Percentiles rank a stretch among this genome's conserved stretches.
Evolutionary conservation across 1,139 yeast genomes (phyloP).

Genomic region (Wickerhamomyces sp.): DNA sequence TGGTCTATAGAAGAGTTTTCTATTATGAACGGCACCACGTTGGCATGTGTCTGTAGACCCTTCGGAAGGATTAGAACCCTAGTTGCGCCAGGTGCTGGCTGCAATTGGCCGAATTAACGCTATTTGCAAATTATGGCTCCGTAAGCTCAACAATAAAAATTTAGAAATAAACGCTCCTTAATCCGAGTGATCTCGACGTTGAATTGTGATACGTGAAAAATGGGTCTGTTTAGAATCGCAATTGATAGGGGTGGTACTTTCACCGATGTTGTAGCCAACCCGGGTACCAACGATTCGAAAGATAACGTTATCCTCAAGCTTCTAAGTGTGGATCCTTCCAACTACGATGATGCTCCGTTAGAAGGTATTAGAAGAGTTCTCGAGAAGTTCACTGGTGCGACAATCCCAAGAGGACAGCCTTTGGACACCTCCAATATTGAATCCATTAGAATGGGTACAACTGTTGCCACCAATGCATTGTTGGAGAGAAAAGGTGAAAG

Average conservation of each 20-base stretch:
- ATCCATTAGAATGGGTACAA: slow-evolving; percentile 69
- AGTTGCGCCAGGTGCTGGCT: neutral
- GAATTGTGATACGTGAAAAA: neutral
- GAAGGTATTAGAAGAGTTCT: slow-evolving; percentile 83
- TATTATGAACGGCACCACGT: neutral
- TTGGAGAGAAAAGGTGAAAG: slow-evolving; percentile 60
- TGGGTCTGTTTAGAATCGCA: slow-evolving; percentile 27
- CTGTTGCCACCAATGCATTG: slow-evolving; percentile 68
- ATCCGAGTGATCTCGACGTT: too few relatives aligned
- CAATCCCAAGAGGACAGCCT: slow-evolving; percentile 45
- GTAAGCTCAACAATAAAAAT: too few relatives aligned
- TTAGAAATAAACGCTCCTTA: too few relatives aligned
- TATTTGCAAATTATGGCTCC: too few relatives aligned
- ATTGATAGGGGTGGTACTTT: slow-evolving; percentile 80
- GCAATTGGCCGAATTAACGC: too few relatives aligned
- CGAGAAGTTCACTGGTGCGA: slow-evolving; percentile 46
- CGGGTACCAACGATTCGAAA: slow-evolving; percentile 21
- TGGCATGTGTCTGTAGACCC: too few relatives aligned
- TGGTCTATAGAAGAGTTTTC: slow-evolving; percentile 3
- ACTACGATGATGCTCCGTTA: slow-evolving; percentile 84
- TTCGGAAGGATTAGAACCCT: too few relatives aligned
- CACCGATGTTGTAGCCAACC: slow-evolving; percentile 63
- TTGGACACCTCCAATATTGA: slow-evolving; percentile 45
- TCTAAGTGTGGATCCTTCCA: slow-evolving; percentile 80
- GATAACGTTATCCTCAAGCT: slow-evolving; percentile 58